Evolutionary conservation across 352 stramenopile species (phyloP), one percentile per base, ranked within the genome.

Genomic region (Phytophthora europaea): DNA sequence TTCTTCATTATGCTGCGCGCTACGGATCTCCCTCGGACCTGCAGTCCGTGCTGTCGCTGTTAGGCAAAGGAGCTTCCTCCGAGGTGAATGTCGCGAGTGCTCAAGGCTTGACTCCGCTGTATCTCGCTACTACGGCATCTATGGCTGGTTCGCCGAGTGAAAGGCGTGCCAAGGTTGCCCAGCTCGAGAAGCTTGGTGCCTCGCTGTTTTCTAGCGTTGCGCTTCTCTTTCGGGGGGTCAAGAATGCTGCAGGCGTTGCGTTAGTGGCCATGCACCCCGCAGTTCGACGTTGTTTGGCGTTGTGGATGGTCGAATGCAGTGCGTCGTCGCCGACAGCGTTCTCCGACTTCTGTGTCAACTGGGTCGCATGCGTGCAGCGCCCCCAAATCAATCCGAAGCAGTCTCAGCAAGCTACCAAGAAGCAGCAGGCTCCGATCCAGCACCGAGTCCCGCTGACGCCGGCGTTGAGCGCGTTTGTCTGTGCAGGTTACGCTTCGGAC

Each of bases 1-100:
- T 69, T 15, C 47, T 82, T 20, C 75, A 82, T 50, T 80, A 82
- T 34, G 75, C 72, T 3, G 72, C 72, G 22, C 68, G 72, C 26
- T 82, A 78, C 34, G 72, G 75, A 12, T 62, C 61, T 45, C 52
- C 64, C 20, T 56, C 55, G 16, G 67, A 70, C 43, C 34, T 82
- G 57, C 55, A 74, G 23, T 28, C 48, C 0, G 64, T 78, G 54
- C n/a, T 80, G 60, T 55, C 63, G 15, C 52, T 80, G 0, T 43
- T 73, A 8, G 58, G 53, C 8, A 65, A 66, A 40, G 58, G 9
- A 13, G 45, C 6, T 6, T 22, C 53, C 0, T 34, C 69, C 18
- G 58, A 79, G 20, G 61, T 76, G n/a, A 76, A 79, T 23, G 51
- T 45, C 18, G 61, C 63, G 18, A 73, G 61, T 51, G 23, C 72